Base-by-base conservation (phyloP, 805 yeast species). In the Saccharomycopsis javanensis region DNA sequence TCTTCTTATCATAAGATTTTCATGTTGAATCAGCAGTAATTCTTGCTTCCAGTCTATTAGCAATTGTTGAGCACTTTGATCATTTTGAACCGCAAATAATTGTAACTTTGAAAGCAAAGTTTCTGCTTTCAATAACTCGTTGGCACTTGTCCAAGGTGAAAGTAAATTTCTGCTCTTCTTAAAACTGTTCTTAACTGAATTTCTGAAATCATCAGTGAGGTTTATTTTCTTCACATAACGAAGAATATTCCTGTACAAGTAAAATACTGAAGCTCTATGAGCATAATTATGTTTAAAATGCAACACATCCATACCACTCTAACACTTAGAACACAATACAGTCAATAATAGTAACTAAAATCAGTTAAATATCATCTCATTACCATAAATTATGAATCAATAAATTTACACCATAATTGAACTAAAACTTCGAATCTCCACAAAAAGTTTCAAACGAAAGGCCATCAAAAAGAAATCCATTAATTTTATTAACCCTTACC, bases 201-300 rank as follows among this genome's bases (percentile, higher is more conserved):
- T 4, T 35, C 27, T 20, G 15, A 30, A 20, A 20, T 13, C 37
- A 28, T 25, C 1, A 31, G 38, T 33, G 18, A 28, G 38, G 35
- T 42, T 50, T 31, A 42, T 5, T 35, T 18, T 25, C 33, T 11
- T 23, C 2, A 18, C 30, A 18, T 16, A 23, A 20, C 56, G 48
- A 5, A 57, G 42, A 35, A 57, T 48, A 18, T 48, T 25, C 28
- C 53, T 34, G 38, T 57, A 57, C 53, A 57, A 45, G 13, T 33
- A 27, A 48, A 57, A 23, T 37, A 57, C 59, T 16, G 53, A 38
- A 4, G 11, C 13, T 27, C 51, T 50, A 27, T 57, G 59, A 15
- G 34, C 37, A 16, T 28, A 18, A 15, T 53, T 30, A 18, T 55
- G 35, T 27, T 45, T 50, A 25, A 57, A 55, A 23, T 57, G 58